Base-by-base conservation (phyloP, 192 early-diverging fungal species). In the Coemansia sp. region DNA sequence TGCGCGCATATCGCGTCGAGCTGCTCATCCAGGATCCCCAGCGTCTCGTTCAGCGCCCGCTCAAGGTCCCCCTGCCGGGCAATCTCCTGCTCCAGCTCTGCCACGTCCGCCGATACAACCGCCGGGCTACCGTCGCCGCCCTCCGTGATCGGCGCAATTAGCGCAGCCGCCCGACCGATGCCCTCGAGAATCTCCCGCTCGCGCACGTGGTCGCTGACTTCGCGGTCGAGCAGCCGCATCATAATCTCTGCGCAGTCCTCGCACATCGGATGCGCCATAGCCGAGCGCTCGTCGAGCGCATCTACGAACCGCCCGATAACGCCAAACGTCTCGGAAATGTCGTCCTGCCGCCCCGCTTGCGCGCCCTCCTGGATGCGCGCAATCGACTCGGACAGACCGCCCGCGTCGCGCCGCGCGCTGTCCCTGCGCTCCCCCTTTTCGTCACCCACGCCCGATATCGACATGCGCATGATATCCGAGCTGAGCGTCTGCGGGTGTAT, bases 191-290 rank as follows among this genome's bases (percentile, higher is more conserved):
- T 88, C 65, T 91, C 88, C 44, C 83, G 69, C 67, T 94, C 92
- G 42, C 68, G 74, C n/a, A 81, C 74, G 7, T 87, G 81, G 59
- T 95, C 91, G 0, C 71, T 56, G 16, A 93, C 61, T 47, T 88
- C 82, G 54, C 84, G 85, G 40, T 90, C 87, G 33, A 98, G 61
- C 25, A 80, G 73, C 9, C 88, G 81, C 45, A 86, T 40, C 51
- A 95, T 62, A 60, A 87, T 86, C 49, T 94, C 92, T 0, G 92
- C 89, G 60, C 96, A 98, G 47, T 93, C 93, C 58, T 91, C 85
- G 66, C 96, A 98, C 67, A 96, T 84, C 11, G 92, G 92, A 51
- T 95, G 92, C 45, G 84, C 83, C 12, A 91, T 73, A 45, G 83
- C 84, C 2, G 92, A 88, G 31, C 83, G 83, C n/a, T 84, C 79